phyloP scores from a whole-genome alignment of 805 yeast species.

The Lipomyces chichibuensis region DNA sequence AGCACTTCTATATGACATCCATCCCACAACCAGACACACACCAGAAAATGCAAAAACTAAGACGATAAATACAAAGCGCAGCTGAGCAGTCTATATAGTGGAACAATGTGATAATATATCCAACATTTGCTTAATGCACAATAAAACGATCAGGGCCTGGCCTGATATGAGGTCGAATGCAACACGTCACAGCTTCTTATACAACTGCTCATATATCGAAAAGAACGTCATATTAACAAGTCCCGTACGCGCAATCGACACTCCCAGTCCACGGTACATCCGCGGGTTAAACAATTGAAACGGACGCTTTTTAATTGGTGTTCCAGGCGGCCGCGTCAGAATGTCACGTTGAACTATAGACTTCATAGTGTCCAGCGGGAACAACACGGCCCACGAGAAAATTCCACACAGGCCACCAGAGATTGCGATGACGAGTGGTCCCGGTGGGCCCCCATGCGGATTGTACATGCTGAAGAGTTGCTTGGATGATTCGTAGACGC shows the following conservation, averaged over 20 bases:
- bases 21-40: background rate
- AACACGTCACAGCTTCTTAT: constrained; percentile 55
- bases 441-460: constrained; percentile 40
- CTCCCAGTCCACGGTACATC: constrained; percentile 77
- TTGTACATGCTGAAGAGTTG: constrained; percentile 35
- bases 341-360: constrained; percentile 74
- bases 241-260: constrained; percentile 71
- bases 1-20: background rate
- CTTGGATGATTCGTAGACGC: constrained; percentile 75
- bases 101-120: background rate
- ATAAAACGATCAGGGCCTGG: background rate
- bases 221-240: constrained; percentile 76
- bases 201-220: constrained; percentile 59
- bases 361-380: constrained; percentile 81
- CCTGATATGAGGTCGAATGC: background rate
- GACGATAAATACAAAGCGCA: background rate
- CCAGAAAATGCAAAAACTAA: background rate
- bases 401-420: constrained; percentile 85
- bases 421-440: constrained; percentile 55
- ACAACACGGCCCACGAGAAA: constrained; percentile 71
- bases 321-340: constrained; percentile 58
- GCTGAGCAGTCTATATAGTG: background rate
- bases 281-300: constrained; percentile 51
- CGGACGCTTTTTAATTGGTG: constrained; percentile 48
- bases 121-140: background rate